Evolutionary conservation across 164 flowering plant genomes (phyloP).

Genomic region (Akebia trifoliata): DNA sequence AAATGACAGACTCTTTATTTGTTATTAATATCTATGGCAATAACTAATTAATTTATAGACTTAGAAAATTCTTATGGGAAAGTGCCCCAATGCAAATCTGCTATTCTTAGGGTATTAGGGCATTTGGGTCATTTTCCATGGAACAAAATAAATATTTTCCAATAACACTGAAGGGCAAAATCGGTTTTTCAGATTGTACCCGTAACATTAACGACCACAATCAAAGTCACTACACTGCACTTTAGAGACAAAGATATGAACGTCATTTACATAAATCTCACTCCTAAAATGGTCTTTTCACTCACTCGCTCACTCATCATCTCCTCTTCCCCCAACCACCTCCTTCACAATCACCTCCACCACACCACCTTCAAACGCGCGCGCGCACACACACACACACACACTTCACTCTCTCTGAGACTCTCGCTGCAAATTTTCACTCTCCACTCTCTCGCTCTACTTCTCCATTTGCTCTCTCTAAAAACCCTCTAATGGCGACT

Average conservation of each 20-base stretch:
- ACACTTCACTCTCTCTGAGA: slow-evolving; percentile 5
- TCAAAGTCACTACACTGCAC: too few relatives aligned
- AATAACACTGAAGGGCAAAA: too few relatives aligned
- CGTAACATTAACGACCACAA: too few relatives aligned
- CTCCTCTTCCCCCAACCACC: neutral
- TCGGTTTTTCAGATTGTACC: too few relatives aligned
- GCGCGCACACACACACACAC: neutral
- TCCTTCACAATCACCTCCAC: slow-evolving; percentile 4
- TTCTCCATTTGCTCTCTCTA: neutral
- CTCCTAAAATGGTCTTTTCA: neutral
- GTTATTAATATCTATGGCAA: too few relatives aligned
- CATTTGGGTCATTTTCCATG: too few relatives aligned
- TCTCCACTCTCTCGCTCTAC: neutral
- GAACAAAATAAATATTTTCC: too few relatives aligned
- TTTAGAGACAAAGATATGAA: slow-evolving; percentile 15
- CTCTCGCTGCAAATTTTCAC: neutral
- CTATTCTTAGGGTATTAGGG: too few relatives aligned
- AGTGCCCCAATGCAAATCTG: too few relatives aligned
- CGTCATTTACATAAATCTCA: slow-evolving; percentile 16
- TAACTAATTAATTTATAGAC: too few relatives aligned
- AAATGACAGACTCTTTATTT: too few relatives aligned
- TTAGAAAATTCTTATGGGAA: too few relatives aligned
- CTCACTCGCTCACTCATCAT: neutral
- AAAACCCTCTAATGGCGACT: slow-evolving; percentile 36
- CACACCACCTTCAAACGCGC: slow-evolving; percentile 2